Conservation (phyloP, 345 rosid genomes). For the Syzygium aqueum region DNA sequence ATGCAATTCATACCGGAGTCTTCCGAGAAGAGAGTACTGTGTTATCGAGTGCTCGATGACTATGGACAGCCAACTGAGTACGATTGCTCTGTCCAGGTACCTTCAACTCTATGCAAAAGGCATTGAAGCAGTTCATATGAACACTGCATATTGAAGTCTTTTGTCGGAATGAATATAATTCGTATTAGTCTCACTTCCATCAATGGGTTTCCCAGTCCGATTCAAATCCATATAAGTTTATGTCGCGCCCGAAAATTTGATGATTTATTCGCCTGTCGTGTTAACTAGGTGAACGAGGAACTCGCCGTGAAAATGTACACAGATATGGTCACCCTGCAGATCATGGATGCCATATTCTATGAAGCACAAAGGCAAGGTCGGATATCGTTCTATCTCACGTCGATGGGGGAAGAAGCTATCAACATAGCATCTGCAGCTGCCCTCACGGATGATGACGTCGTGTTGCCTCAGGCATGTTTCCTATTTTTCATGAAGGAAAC, state of each 20-base stretch:
- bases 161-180: not conserved
- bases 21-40: conserved; percentile 32
- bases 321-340: conserved; percentile 61
- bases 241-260: not conserved
- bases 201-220: not conserved
- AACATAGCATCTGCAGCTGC: conserved; percentile 81
- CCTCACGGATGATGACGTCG: conserved; percentile 41
- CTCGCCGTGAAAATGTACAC: conserved; percentile 53
- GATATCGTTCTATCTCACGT: conserved; percentile 60
- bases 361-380: conserved; percentile 90
- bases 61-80: conserved; percentile 20
- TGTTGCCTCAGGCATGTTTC: conserved; percentile 50
- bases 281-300: conserved; percentile 44
- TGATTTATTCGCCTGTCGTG: not conserved
- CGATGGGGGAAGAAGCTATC: conserved; percentile 71
- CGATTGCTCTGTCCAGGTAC: conserved; percentile 32
- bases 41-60: conserved; percentile 55
- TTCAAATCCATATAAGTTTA: not conserved
- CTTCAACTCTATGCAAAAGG: not conserved
- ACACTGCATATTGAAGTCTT: not conserved
- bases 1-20: conserved; percentile 44
- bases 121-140: not conserved
- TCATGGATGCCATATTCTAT: conserved; percentile 59
- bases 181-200: not conserved
- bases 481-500: not conserved